Conservation (phyloP, 192 early-diverging fungal genomes). For the Phlyctochytrium arcticum region DNA sequence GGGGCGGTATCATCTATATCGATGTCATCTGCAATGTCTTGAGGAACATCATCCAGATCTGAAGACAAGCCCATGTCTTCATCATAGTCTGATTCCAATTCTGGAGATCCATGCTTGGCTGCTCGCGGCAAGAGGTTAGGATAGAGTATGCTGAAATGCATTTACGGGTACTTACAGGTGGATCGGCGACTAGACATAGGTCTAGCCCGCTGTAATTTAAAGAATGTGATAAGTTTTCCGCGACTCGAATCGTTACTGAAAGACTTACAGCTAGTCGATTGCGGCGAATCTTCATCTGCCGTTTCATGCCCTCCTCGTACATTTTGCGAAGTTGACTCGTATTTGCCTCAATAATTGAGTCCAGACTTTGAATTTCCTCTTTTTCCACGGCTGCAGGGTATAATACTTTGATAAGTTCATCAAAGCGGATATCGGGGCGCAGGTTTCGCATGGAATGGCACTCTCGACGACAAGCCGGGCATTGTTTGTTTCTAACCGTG, state of each 20-base stretch:
- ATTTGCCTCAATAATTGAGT: not conserved
- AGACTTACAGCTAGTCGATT: not conserved
- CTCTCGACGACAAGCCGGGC: slow-evolving; percentile 15
- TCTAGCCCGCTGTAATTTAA: not conserved
- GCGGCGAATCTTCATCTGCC: slow-evolving; percentile 4
- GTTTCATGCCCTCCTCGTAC: slow-evolving; percentile 21
- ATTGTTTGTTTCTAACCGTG: slow-evolving; percentile 15
- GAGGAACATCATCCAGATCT: too few relatives aligned
- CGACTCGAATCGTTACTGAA: too few relatives aligned
- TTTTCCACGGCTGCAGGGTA: not conserved
- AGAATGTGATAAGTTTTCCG: not conserved
- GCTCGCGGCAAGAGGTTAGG: too few relatives aligned
- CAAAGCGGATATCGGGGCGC: slow-evolving; percentile 22
- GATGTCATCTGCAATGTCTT: too few relatives aligned
- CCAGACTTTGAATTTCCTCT: not conserved
- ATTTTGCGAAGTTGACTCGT: not conserved
- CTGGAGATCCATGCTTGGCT: too few relatives aligned
- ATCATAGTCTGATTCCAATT: too few relatives aligned
- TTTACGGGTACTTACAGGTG: not conserved
- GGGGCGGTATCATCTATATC: too few relatives aligned
- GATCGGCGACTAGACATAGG: too few relatives aligned
- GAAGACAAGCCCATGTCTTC: too few relatives aligned
- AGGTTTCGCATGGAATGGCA: slow-evolving; percentile 25
- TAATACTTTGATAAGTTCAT: slow-evolving; percentile 12
- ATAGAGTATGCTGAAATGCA: too few relatives aligned